These are phyloP conservation scores for Xylaria arbuscula DNA, from an alignment of 2,329 filamentous ascomycete genomes.

Conservation along the genomic window DNA sequence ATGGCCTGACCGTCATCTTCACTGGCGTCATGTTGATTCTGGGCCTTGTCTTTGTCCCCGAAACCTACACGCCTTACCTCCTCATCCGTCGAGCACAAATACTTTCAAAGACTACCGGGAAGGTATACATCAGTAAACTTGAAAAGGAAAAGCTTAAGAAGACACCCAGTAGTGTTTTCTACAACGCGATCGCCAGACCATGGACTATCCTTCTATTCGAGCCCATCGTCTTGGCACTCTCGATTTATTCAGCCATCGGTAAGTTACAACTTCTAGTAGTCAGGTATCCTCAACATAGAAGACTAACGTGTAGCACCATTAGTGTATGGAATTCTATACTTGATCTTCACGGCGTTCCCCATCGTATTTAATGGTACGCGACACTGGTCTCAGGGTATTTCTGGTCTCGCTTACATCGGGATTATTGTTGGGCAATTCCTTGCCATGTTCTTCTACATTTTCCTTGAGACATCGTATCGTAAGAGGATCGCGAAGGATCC, in stretches of 20 bases:
- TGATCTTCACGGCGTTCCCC: conserved; percentile 68
- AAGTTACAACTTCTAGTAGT: not conserved
- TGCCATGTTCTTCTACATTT: conserved; percentile 1
- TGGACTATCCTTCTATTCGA: conserved; percentile 62
- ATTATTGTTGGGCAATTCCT: conserved; percentile 20
- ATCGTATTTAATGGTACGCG: conserved; percentile 63
- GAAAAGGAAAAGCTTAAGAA: not conserved
- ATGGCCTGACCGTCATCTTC: conserved; percentile 70
- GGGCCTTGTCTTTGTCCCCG: conserved; percentile 61
- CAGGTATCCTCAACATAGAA: not conserved
- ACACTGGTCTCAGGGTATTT: conserved; percentile 64
- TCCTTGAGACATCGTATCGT: not conserved
- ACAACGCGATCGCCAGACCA: not conserved
- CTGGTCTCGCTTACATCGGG: conserved; percentile 67
- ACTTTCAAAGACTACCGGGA: conserved; percentile 58
- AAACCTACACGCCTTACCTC: conserved; percentile 68
- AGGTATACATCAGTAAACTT: conserved; percentile 57
- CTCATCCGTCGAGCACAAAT: conserved; percentile 62
- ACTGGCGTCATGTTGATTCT: conserved; percentile 67
- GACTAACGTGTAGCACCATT: not conserved
- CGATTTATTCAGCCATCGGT: conserved; percentile 69
- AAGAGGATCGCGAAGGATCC: not conserved
- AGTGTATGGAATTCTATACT: conserved; percentile 65
- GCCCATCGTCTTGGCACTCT: conserved; percentile 72
- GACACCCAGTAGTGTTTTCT: not conserved